A percentile compares a stretch with the other conserved stretches of the same genome.
phyloP scores from a whole-genome alignment of 352 stramenopile genomes.

The Phytophthora fragariae region DNA sequence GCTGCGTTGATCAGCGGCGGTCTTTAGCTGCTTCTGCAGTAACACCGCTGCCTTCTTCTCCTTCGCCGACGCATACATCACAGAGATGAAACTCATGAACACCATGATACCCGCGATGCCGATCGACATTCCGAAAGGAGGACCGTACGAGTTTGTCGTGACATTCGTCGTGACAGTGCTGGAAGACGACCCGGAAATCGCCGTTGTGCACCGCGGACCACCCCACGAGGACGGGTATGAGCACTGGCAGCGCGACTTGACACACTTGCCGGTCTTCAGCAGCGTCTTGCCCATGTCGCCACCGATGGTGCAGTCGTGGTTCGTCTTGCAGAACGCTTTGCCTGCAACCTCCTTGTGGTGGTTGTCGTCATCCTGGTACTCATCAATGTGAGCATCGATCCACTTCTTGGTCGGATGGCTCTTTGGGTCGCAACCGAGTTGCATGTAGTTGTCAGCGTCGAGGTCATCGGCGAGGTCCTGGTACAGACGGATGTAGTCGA shows the following conservation, averaged over 20 bases:
- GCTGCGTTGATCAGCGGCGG: conserved; percentile 7
- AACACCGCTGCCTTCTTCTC: conserved; percentile 20
- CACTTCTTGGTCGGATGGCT: conserved; percentile 68
- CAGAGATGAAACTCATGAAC: conserved; percentile 39
- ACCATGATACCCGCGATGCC: conserved; percentile 38
- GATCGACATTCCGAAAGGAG: conserved; percentile 45
- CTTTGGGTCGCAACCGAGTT: conserved; percentile 58
- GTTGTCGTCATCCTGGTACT: conserved; percentile 70
- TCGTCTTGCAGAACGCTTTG: conserved; percentile 44
- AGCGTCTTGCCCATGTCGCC: conserved; percentile 36
- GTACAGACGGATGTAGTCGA: conserved; percentile 75
- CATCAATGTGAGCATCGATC: conserved; percentile 69
- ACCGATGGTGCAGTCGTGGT: conserved; percentile 68
- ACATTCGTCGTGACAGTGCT: conserved; percentile 13
- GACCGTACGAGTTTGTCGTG: conserved; percentile 43
- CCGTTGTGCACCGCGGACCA: conserved; percentile 61
- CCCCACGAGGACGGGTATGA: conserved; percentile 52
- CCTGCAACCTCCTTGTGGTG: conserved; percentile 46
- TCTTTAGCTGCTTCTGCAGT: conserved; percentile 19
- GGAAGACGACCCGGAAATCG: conserved; percentile 29
- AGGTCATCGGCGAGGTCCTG: conserved; percentile 52
- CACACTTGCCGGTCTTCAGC: conserved; percentile 58
- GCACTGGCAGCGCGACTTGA: conserved; percentile 60
- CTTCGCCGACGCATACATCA: conserved; percentile 29
- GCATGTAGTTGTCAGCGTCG: conserved; percentile 58